phyloP scores from a whole-genome alignment of 2,329 filamentous ascomycete species.

The Exophiala alcalophila region DNA sequence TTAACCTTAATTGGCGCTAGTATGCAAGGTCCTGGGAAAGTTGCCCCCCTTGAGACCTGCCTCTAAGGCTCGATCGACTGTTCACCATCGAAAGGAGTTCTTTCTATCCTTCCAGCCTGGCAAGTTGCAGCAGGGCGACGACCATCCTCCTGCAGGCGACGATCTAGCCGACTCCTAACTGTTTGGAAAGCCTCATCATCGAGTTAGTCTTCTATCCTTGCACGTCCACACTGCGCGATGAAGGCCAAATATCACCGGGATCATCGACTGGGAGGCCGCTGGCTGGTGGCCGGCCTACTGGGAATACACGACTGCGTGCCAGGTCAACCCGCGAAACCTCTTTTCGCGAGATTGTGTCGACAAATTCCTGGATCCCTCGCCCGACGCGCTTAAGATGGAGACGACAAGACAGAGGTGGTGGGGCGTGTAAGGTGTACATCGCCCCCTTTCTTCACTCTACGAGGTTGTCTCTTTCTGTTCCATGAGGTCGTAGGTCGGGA shows the following conservation, averaged over 20 bases:
- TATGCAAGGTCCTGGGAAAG: too few species aligned
- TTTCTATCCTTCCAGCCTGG: too few species aligned
- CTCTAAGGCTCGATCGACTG: too few species aligned
- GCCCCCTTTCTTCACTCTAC: conserved; percentile 9
- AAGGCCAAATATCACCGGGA: conserved; percentile 27
- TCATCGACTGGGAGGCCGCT: conserved; percentile 32
- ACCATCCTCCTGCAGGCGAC: too few species aligned
- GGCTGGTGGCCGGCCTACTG: conserved; percentile 31
- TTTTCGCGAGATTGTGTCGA: conserved; percentile 42
- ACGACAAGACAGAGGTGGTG: conserved; percentile 8
- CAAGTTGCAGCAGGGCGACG: too few species aligned
- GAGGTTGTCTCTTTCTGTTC: conserved; percentile 29
- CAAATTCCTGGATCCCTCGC: conserved; percentile 41
- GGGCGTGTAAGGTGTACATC: conserved; percentile 5
- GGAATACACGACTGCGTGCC: conserved; percentile 35
- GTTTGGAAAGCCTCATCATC: too few species aligned
- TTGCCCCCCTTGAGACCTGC: too few species aligned
- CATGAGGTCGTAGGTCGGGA: conserved; percentile 41
- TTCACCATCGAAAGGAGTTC: too few species aligned
- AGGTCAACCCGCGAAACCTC: conserved; percentile 42
- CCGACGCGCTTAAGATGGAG: conserved; percentile 18
- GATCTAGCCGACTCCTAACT: too few species aligned
- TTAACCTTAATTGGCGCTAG: too few species aligned
- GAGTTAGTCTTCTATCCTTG: too few species aligned
- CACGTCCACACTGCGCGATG: too few species aligned